Percentiles rank a stretch among this genome's conserved stretches.
These are phyloP conservation scores for Aspergillus vadensis DNA, from an alignment of 2,329 filamentous ascomycete genomes.

Conservation along the genomic window DNA sequence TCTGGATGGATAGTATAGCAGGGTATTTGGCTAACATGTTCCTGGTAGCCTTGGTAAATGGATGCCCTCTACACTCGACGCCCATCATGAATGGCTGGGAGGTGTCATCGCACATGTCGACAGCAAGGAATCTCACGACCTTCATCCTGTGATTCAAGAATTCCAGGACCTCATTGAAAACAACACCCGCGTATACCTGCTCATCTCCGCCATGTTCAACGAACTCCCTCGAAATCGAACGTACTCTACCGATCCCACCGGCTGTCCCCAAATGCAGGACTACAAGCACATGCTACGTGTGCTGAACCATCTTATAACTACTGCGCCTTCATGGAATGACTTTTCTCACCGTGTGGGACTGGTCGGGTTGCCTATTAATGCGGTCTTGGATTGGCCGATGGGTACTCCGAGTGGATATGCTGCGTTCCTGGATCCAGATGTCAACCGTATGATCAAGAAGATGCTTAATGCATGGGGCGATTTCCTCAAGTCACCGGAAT, in stretches of 20 bases:
- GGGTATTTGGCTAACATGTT: too few species aligned
- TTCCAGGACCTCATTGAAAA: constrained; percentile 68
- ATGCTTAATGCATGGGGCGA: constrained; percentile 59
- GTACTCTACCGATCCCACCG: constrained; percentile 64
- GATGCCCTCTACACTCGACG: constrained; percentile 64
- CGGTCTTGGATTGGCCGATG: constrained; percentile 63
- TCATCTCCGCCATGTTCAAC: constrained; percentile 68
- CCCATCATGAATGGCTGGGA: constrained; percentile 65
- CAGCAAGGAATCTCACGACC: constrained; percentile 46
- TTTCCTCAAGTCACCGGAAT: constrained; percentile 55
- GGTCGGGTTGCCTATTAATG: constrained; percentile 60
- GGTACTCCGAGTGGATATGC: constrained; percentile 56
- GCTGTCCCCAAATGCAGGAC: constrained; percentile 63
- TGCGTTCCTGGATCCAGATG: constrained; percentile 55
- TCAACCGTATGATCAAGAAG: constrained; percentile 56
- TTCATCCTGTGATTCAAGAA: constrained; percentile 64
- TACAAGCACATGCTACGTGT: constrained; percentile 67
- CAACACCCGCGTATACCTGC: constrained; percentile 66
- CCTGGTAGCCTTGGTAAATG: constrained; percentile 56
- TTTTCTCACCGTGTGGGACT: constrained; percentile 42
- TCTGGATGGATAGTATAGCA: too few species aligned
- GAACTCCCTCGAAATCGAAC: constrained; percentile 64
- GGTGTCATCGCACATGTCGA: constrained; percentile 59
- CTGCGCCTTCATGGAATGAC: constrained; percentile 35
- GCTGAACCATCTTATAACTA: constrained; percentile 57